Evolutionary conservation across 2,329 filamentous ascomycete genomes (phyloP).

Genomic region (Sporothrix humicola): DNA sequence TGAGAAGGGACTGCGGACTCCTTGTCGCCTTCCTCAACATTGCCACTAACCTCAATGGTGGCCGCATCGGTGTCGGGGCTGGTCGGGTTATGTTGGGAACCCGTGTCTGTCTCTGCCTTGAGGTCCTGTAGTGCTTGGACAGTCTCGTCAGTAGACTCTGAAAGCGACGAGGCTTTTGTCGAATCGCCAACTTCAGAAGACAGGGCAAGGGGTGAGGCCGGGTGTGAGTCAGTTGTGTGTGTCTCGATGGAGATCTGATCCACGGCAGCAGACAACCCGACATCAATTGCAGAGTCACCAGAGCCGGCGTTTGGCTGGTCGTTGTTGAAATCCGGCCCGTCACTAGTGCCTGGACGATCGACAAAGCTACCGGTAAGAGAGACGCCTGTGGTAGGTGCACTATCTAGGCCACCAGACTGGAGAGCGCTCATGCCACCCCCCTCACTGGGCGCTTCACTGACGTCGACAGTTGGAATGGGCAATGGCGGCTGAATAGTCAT

Average conservation of each 20-base stretch:
- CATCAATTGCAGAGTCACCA: slow-evolving; percentile 60
- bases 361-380: slow-evolving; percentile 22
- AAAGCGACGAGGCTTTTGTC: slow-evolving; percentile 68
- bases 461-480: slow-evolving; percentile 41
- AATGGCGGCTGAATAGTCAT: slow-evolving; percentile 45
- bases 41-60: neutral
- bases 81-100: neutral
- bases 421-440: neutral
- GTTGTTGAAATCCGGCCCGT: neutral
- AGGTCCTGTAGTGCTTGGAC: slow-evolving; percentile 44
- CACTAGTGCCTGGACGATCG: slow-evolving; percentile 21
- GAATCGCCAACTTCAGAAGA: slow-evolving; percentile 64
- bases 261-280: slow-evolving; percentile 55
- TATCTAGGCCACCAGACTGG: slow-evolving; percentile 7
- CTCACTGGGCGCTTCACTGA: slow-evolving; percentile 36
- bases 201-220: slow-evolving; percentile 59
- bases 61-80: neutral
- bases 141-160: slow-evolving; percentile 67
- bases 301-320: neutral
- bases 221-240: slow-evolving; percentile 60
- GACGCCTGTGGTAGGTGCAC: neutral
- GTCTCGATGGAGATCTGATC: slow-evolving; percentile 57
- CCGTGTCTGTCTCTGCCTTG: slow-evolving; percentile 13
- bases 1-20: too few species aligned
- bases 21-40: too few species aligned